Percentiles rank a stretch among this genome's conserved stretches.
Evolutionary conservation across 495 filamentous ascomycete species (phyloP).

Genomic region (Daldinia decipiens): DNA sequence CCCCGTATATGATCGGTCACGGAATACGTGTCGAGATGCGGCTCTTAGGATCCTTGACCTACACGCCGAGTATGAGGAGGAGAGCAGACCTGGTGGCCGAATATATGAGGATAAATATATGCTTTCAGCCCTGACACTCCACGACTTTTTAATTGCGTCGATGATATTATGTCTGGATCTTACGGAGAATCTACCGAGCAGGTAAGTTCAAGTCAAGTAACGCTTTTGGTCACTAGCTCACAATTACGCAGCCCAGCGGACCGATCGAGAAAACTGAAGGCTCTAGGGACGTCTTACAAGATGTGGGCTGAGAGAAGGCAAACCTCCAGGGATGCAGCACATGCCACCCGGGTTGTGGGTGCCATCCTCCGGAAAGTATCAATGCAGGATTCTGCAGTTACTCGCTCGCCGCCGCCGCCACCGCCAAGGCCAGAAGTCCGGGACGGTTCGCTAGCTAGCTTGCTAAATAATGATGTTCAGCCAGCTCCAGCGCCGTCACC

Average conservation of each 20-base stretch:
- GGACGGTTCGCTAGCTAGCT: conserved; percentile 41
- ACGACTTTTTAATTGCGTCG: conserved; percentile 57
- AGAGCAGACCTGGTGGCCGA: conserved; percentile 51
- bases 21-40: conserved; percentile 55
- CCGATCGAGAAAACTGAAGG: conserved; percentile 47
- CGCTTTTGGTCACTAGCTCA: conserved; percentile 14
- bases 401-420: conserved; percentile 36
- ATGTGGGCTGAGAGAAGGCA: conserved; percentile 51
- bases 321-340: conserved; percentile 48
- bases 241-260: conserved; percentile 36
- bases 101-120: conserved; percentile 54
- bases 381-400: conserved; percentile 32
- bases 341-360: conserved; percentile 52
- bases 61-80: conserved; percentile 52
- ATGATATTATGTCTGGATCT: conserved; percentile 56
- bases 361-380: conserved; percentile 53
- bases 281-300: conserved; percentile 54
- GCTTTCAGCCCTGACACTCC: conserved; percentile 51
- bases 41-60: conserved; percentile 52
- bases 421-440: conserved; percentile 40
- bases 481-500: conserved; percentile 22
- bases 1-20: conserved; percentile 44
- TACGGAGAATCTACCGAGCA: conserved; percentile 48
- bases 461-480: conserved; percentile 46
- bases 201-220: conserved; percentile 21